These are phyloP conservation scores for Venturia effusa DNA, from an alignment of 2,329 filamentous ascomycete species.

Conservation along the genomic window DNA sequence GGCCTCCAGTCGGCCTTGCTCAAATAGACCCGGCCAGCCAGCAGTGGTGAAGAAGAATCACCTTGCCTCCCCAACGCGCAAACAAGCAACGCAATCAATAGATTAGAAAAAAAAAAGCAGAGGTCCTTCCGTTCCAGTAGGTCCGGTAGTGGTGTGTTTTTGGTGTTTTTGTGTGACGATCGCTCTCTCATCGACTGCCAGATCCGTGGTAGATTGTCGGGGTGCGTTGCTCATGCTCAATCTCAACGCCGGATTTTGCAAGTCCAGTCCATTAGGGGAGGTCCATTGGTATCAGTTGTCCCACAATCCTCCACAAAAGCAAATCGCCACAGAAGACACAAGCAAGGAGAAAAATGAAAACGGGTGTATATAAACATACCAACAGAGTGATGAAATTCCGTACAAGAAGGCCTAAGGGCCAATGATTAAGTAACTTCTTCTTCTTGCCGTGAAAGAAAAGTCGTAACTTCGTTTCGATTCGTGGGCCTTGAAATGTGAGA, in stretches of 20 bases:
- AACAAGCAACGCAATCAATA: neutral
- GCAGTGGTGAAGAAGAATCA: neutral
- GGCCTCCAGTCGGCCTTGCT: neutral
- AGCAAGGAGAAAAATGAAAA: neutral
- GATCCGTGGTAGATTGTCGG: neutral
- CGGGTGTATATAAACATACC: neutral
- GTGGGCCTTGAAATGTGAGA: neutral
- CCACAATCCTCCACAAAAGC: neutral
- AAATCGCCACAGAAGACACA: constrained; percentile 4
- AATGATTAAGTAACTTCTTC: constrained; percentile 6
- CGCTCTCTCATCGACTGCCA: neutral
- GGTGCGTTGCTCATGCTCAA: neutral
- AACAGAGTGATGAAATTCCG: neutral
- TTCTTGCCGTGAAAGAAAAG: constrained; percentile 5
- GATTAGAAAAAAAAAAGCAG: neutral
- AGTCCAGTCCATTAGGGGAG: neutral
- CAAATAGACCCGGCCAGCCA: neutral
- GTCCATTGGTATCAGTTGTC: neutral
- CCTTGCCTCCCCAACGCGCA: neutral
- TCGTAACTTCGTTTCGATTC: constrained; percentile 1
- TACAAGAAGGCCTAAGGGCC: neutral
- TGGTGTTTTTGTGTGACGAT: neutral
- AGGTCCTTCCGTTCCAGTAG: neutral
- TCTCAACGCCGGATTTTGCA: neutral
- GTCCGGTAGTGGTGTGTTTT: neutral